Conservation (phyloP, 2,329 filamentous ascomycete genomes). For the Colletotrichum acutatum region DNA sequence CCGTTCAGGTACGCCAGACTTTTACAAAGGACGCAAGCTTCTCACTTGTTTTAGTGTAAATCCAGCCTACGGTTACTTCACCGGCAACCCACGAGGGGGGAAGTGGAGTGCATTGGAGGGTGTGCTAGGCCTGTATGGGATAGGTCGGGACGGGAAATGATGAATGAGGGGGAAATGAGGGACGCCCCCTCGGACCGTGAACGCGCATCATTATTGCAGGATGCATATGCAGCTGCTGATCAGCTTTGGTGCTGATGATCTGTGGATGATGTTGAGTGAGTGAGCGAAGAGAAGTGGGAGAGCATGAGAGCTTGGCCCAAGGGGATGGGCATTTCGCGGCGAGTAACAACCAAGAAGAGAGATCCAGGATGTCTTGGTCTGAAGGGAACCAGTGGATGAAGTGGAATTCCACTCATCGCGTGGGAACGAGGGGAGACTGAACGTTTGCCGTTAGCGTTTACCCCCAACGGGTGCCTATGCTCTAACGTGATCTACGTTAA, state of each 20-base stretch:
- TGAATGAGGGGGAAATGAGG: constrained; percentile 27
- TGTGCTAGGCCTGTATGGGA: constrained; percentile 15
- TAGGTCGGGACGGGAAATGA: constrained; percentile 11
- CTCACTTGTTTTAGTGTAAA: background rate
- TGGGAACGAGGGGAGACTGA: background rate
- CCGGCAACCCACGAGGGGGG: background rate
- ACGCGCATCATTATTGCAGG: constrained; percentile 4
- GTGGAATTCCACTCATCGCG: background rate
- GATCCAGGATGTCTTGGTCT: background rate
- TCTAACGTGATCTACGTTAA: too few relatives aligned
- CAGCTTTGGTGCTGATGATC: background rate
- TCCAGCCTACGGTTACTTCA: too few relatives aligned
- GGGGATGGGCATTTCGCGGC: background rate
- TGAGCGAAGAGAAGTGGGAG: background rate
- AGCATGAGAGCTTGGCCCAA: too few relatives aligned
- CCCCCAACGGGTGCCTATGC: too few relatives aligned
- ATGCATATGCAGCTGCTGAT: background rate
- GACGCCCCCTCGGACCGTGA: background rate
- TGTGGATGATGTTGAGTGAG: background rate
- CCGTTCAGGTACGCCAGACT: background rate
- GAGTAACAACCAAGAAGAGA: background rate
- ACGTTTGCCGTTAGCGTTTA: background rate
- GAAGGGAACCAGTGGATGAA: background rate
- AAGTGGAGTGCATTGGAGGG: background rate
- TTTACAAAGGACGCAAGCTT: background rate